Base-by-base conservation (phyloP, 2,329 filamentous ascomycete species). In the Pseudogymnoascus sp. region DNA sequence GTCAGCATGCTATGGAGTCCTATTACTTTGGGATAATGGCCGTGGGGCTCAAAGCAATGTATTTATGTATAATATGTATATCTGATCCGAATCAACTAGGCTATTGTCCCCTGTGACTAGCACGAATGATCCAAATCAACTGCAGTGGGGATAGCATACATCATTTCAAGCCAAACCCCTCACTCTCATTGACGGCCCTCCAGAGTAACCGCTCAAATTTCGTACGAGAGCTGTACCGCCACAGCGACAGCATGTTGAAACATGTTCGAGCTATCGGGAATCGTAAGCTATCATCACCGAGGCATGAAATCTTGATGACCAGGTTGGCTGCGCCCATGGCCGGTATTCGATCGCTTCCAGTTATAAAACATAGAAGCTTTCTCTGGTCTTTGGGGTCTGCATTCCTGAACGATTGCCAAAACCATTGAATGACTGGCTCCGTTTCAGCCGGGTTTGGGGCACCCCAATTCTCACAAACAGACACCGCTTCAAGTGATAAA, bases 191-290 rank as follows among this genome's bases (percentile, higher is more conserved):
- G n/a, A 96, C 91, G 3, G 93, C 93, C 66, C 85, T 83, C 91
- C 92, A 96, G 33, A 97, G 78, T 78, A 87, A 86, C 61, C 75
- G 77, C 74, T 91, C 88, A 65, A 96, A 74, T 68, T 83, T 87
- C 71, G 86, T 81, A 68, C 81, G 84, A 3, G 83, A 85, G 36
- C 76, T 73, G 75, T 93, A 96, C 53, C 85, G 82, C 77, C 88
- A 93, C 64, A 97, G 77, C 4, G 88, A 87, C 67, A 97, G 72
- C 74, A 87, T 85, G 73, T 96, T 96, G 77, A 97, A 97, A 74
- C 93, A 97, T 7, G 93, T 97, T 71, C 92, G 83, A 17, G 93
- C 93, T 19, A 91, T 89, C 1, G 93, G 93, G 72, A 89, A 96
- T 66, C 92, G 82, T 38, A 84, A 81, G 65, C 81, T 80, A 70